Conservation (phyloP, 495 filamentous ascomycete species). For the Podospora sp. region DNA sequence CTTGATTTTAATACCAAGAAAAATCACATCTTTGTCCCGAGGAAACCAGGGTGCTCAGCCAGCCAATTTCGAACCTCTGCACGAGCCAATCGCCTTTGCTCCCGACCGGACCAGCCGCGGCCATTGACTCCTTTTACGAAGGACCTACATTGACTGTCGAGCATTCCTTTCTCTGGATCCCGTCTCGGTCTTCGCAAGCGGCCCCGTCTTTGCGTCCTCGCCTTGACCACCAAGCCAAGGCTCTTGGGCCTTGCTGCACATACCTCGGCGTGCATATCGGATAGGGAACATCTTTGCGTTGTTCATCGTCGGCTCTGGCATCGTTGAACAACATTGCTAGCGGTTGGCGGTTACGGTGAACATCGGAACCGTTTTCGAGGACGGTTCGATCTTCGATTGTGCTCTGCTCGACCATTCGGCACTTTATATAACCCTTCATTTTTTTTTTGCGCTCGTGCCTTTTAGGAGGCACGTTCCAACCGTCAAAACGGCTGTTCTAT, state of each 20-base stretch:
- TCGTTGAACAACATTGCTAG: not conserved
- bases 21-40: slow-evolving; percentile 29
- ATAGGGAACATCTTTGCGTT: not conserved
- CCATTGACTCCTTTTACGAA: slow-evolving; percentile 15
- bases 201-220: slow-evolving; percentile 11
- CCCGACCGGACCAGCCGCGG: slow-evolving; percentile 12
- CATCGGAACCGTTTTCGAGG: not conserved
- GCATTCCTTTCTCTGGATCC: slow-evolving; percentile 34
- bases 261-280: not conserved
- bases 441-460: slow-evolving; percentile 48
- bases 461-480: slow-evolving; percentile 54
- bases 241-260: slow-evolving; percentile 2
- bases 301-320: not conserved
- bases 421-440: slow-evolving; percentile 29
- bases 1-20: slow-evolving; percentile 32
- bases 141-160: slow-evolving; percentile 26
- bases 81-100: slow-evolving; percentile 29
- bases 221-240: not conserved
- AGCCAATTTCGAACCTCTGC: slow-evolving; percentile 25
- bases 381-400: not conserved
- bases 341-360: not conserved
- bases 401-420: not conserved
- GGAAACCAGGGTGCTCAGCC: slow-evolving; percentile 12
- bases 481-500: slow-evolving; percentile 72
- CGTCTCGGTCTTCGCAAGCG: slow-evolving; percentile 14